phyloP scores from a whole-genome alignment of 768 basidiomycete genomes.

The Sarcomyxa edulis region DNA sequence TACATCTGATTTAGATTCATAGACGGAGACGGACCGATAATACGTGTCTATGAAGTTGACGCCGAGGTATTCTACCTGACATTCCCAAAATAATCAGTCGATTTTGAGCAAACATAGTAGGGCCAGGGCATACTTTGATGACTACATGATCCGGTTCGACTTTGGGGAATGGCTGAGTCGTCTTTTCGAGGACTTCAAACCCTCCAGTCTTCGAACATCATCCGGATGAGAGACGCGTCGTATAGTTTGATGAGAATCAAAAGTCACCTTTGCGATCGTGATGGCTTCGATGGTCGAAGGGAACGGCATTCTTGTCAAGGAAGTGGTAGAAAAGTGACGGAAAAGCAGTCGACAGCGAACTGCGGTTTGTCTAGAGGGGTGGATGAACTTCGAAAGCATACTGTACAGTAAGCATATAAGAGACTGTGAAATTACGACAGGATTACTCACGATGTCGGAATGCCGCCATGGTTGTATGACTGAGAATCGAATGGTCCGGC shows the following conservation, averaged over 20 bases:
- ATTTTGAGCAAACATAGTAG: no score
- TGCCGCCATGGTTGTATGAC: no score
- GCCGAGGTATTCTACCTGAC: slow-evolving; percentile 61
- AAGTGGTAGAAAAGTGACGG: no score
- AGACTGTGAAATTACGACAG: no score
- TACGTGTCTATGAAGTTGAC: slow-evolving; percentile 91
- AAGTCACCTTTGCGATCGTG: slow-evolving; percentile 51
- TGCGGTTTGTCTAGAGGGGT: no score
- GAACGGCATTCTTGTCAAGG: slow-evolving; percentile 36
- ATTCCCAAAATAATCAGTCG: background rate
- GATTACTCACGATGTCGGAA: no score
- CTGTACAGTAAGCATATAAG: no score
- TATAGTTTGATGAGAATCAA: no score
- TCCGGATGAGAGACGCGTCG: no score
- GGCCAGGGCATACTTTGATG: slow-evolving; percentile 28
- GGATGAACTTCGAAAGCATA: no score
- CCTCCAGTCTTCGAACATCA: slow-evolving; percentile 48
- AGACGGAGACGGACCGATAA: slow-evolving; percentile 42
- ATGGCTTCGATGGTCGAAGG: slow-evolving; percentile 67
- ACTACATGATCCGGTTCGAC: slow-evolving; percentile 56
- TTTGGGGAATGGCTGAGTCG: slow-evolving; percentile 60
- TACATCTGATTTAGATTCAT: background rate
- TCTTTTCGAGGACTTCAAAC: slow-evolving; percentile 70
- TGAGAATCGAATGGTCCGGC: no score
- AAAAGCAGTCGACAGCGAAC: no score